Conservation (phyloP, 2,329 filamentous ascomycete species). For the Colletotrichum tanaceti region DNA sequence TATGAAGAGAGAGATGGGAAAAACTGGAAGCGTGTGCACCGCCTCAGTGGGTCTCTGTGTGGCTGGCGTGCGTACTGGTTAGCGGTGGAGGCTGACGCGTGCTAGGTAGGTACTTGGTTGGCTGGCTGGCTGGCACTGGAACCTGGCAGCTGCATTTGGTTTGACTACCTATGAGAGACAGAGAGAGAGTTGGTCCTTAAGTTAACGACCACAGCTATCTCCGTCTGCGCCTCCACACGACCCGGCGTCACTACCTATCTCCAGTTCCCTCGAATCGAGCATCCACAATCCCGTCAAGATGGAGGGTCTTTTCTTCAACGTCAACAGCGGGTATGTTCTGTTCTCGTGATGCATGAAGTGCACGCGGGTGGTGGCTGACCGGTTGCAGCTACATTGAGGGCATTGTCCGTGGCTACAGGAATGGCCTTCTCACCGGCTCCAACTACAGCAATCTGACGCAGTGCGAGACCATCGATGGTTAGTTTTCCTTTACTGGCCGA, state of each 20-base stretch:
- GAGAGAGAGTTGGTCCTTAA: constrained; percentile 11
- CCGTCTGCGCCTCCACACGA: constrained; percentile 37
- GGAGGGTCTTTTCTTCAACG: constrained; percentile 95
- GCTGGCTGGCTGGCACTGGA: constrained; percentile 21
- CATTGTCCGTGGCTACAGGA: constrained; percentile 96
- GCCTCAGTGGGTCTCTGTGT: constrained; percentile 18
- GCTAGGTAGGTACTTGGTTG: no score
- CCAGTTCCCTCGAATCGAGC: constrained; percentile 16
- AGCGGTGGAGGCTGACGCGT: constrained; percentile 4
- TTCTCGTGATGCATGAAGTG: constrained; percentile 24
- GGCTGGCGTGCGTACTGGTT: constrained; percentile 26
- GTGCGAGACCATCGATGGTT: constrained; percentile 97
- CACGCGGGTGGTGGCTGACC: constrained; percentile 38
- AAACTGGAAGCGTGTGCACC: not conserved
- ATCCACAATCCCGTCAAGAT: constrained; percentile 58
- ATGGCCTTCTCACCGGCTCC: constrained; percentile 86
- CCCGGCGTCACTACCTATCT: constrained; percentile 31
- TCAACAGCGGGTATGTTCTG: constrained; percentile 81
- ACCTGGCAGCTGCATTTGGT: constrained; percentile 33
- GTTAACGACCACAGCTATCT: constrained; percentile 37
- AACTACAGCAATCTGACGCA: constrained; percentile 97
- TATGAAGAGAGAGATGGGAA: not conserved
- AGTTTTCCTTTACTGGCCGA: constrained; percentile 44
- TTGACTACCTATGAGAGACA: not conserved
- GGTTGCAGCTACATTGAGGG: constrained; percentile 89